Percentiles rank a stretch among this genome's conserved stretches.
phyloP scores from a whole-genome alignment of 1,284 basidiomycete species.

The Ganoderma boninense region DNA sequence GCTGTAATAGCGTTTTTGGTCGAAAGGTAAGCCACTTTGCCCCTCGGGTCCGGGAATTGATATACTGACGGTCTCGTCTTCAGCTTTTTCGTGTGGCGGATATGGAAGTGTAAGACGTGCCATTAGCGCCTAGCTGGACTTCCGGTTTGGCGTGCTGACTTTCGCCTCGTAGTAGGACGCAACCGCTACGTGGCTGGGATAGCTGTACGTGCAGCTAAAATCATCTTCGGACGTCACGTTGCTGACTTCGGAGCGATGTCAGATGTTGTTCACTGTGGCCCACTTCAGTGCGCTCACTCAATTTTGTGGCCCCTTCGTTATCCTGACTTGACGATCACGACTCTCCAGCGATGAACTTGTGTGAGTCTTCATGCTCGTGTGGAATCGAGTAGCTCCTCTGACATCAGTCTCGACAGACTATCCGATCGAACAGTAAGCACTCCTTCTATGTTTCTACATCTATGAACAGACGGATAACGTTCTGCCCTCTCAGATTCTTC shows the following conservation, averaged over 20 bases:
- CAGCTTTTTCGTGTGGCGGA: neutral
- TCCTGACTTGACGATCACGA: neutral
- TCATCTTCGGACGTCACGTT: neutral
- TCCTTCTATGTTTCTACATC: neutral
- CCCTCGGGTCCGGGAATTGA: neutral
- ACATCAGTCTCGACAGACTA: neutral
- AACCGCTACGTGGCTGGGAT: neutral
- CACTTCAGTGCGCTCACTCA: neutral
- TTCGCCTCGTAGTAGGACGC: neutral
- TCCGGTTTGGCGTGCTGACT: neutral
- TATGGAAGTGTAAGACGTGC: neutral
- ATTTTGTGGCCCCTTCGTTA: neutral
- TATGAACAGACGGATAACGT: neutral
- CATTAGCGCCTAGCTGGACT: too few relatives aligned
- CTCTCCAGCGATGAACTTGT: neutral
- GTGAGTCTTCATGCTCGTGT: neutral
- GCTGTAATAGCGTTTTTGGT: neutral
- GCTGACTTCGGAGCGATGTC: neutral
- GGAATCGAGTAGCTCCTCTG: neutral
- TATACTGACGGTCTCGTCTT: neutral
- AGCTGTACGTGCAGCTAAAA: too few relatives aligned
- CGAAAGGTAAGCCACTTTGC: neutral
- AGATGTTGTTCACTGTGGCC: neutral
- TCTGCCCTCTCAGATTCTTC: neutral
- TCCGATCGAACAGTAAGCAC: neutral